These are phyloP conservation scores for Lentithecium fluviatile DNA, from an alignment of 495 filamentous ascomycete genomes.

Conservation along the genomic window DNA sequence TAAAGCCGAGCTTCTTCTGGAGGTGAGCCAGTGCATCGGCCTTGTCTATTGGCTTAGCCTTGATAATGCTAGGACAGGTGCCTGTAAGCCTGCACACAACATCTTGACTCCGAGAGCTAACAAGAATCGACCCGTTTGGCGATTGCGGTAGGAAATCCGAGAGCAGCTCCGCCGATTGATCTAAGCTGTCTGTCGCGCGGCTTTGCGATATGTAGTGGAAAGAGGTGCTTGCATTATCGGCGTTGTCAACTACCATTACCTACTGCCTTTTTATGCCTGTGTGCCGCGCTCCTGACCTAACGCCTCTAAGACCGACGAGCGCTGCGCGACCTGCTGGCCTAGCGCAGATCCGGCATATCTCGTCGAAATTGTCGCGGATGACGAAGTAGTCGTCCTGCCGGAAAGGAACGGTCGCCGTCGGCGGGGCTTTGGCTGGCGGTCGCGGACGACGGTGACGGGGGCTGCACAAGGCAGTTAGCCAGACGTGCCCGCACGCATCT, in stretches of 20 bases:
- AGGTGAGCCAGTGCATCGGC: conserved; percentile 43
- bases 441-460: no score
- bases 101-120: conserved; percentile 3
- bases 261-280: conserved; percentile 2
- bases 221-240: conserved; percentile 11
- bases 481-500: no score
- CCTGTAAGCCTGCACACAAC: conserved; percentile 36
- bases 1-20: conserved; percentile 43
- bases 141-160: conserved; percentile 6
- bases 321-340: no score
- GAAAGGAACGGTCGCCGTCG: no score
- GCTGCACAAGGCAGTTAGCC: no score
- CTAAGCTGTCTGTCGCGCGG: neutral
- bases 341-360: no score
- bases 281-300: no score
- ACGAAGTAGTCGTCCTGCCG: no score
- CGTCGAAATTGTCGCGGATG: no score
- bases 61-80: conserved; percentile 42
- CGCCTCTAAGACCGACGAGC: no score
- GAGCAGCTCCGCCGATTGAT: neutral
- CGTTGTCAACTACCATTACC: conserved; percentile 26
- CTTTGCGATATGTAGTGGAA: neutral
- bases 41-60: conserved; percentile 41
- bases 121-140: conserved; percentile 16
- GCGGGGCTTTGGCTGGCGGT: no score